Evolutionary conservation across 2,329 filamentous ascomycete species (phyloP), one percentile per base, ranked within the genome.

Genomic region (Diaporthe destruens): DNA sequence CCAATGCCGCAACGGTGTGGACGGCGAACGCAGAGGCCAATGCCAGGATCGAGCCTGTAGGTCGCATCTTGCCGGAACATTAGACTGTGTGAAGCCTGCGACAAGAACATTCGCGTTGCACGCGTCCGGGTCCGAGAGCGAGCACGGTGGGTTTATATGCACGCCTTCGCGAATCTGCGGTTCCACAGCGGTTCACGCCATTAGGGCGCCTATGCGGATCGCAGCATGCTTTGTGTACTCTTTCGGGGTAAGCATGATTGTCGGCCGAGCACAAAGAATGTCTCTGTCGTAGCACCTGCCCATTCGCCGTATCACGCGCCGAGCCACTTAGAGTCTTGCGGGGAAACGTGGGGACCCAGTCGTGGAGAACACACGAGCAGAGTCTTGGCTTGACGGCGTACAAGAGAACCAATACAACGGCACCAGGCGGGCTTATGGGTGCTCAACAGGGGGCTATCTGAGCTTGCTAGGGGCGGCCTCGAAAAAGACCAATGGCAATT

Each of bases 151-250:
- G 23, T n/a, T 53, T 66, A 66, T 66, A 53, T 53, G 61, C 61
- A 53, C 25, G 25, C 29, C 11, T 6, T 66, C 32, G 39, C 61
- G 61, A 36, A 51, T n/a, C n/a, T 20, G 29, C 44, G 47, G 47
- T 47, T 36, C 61, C 61, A 53, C 53, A 66, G 9, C 14, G 14
- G 61, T 53, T 39, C 61, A 53, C 61, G 44, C 61, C 25, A 66
- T 66, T 66, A 66, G 61, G 61, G 61, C 61, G 61, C 61, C 8
- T 53, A 53, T 66, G 61, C 61, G 47, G 61, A 9, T 53, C 61
- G 47, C 61, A 53, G 61, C 61, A 66, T 53, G n/a, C 20, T 53
- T 25, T n/a, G 61, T 53, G 61, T 32, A 39, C 32, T 39, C 61
- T 39, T 66, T 66, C 61, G 61, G 61, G 47, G 20, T 47, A 39